Evolutionary conservation across 1,284 basidiomycete species (phyloP).

Genomic region (Melampsora occidentalis): DNA sequence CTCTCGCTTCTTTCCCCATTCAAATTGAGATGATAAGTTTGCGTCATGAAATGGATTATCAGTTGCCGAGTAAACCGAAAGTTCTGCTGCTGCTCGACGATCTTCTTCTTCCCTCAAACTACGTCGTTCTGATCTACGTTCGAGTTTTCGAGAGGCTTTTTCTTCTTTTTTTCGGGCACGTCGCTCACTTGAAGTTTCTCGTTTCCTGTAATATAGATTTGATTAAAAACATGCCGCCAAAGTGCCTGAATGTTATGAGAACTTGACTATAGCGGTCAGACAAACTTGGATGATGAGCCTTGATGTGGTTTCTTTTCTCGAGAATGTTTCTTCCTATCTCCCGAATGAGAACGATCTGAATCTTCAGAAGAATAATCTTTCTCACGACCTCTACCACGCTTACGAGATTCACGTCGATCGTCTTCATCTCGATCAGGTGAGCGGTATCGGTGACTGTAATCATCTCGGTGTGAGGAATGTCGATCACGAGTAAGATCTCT

Average conservation of each 20-base stretch:
- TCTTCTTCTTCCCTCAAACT: constrained; percentile 46
- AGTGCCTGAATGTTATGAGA: neutral
- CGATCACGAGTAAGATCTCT: neutral
- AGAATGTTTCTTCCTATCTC: constrained; percentile 23
- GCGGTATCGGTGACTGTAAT: constrained; percentile 10
- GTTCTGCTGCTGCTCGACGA: constrained; percentile 50
- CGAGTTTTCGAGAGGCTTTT: constrained; percentile 48
- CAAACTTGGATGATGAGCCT: constrained; percentile 21
- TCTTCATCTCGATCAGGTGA: constrained; percentile 9
- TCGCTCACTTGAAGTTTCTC: constrained; percentile 40
- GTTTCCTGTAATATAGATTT: constrained; percentile 46
- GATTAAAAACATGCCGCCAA: neutral
- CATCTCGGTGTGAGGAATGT: constrained; percentile 5
- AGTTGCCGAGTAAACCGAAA: constrained; percentile 71
- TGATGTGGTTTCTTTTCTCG: constrained; percentile 29
- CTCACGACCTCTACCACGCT: constrained; percentile 7
- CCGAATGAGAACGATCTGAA: constrained; percentile 27
- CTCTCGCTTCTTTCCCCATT: constrained; percentile 97
- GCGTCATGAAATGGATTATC: constrained; percentile 98
- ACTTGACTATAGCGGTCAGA: neutral
- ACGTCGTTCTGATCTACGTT: constrained; percentile 43
- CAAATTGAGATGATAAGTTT: constrained; percentile 89
- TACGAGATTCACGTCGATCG: constrained; percentile 15
- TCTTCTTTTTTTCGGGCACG: constrained; percentile 49
- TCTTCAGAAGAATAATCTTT: constrained; percentile 15